Evolutionary conservation across 2,329 filamentous ascomycete species (phyloP).

Genomic region (Fusarium cicatricum): DNA sequence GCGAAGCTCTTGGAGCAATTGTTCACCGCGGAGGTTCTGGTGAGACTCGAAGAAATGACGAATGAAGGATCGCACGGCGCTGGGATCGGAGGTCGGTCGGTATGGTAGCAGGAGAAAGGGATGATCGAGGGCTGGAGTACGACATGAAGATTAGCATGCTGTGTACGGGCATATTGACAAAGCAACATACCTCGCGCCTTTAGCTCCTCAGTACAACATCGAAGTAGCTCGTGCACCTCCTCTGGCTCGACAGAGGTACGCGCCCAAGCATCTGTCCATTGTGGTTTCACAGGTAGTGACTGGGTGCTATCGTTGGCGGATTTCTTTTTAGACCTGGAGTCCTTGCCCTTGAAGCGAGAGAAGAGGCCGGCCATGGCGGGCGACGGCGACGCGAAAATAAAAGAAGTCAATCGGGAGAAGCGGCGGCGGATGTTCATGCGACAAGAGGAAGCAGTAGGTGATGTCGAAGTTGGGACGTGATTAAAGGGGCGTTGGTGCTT

Average conservation of each 20-base stretch:
- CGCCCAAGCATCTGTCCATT: constrained; percentile 88
- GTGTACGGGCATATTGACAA: constrained; percentile 2
- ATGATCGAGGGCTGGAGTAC: constrained; percentile 75
- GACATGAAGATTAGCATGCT: constrained; percentile 33
- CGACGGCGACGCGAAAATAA: constrained; percentile 15
- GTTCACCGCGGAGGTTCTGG: constrained; percentile 72
- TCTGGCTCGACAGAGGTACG: constrained; percentile 85
- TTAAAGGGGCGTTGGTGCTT: constrained; percentile 32
- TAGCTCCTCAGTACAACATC: constrained; percentile 86
- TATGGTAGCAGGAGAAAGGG: constrained; percentile 96
- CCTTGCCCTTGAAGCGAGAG: constrained; percentile 77
- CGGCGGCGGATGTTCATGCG: constrained; percentile 22
- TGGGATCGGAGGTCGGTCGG: constrained; percentile 90
- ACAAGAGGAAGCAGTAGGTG: constrained; percentile 12
- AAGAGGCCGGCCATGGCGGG: constrained; percentile 65
- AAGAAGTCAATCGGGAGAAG: constrained; percentile 13
- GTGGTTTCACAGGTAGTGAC: constrained; percentile 71
- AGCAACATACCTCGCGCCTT: constrained; percentile 84
- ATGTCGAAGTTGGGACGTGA: constrained; percentile 21
- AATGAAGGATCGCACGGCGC: constrained; percentile 89
- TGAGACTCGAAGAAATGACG: constrained; percentile 86
- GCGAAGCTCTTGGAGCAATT: constrained; percentile 83
- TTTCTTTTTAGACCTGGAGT: constrained; percentile 74
- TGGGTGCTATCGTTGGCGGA: constrained; percentile 60
- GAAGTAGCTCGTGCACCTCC: constrained; percentile 88